Conservation (phyloP, 345 rosid genomes). For the Heritiera fomes region DNA sequence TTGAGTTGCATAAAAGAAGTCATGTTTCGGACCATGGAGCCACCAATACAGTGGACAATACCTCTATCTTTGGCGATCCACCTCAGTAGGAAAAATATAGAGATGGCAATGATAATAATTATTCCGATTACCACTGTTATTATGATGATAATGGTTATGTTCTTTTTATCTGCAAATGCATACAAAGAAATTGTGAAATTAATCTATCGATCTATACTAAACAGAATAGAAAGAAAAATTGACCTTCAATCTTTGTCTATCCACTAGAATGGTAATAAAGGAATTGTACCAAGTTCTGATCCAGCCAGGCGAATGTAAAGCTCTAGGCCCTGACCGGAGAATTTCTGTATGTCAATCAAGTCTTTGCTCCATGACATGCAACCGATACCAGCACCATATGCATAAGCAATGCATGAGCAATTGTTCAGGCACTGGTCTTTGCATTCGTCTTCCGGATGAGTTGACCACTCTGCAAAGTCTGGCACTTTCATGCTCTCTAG, state of each 20-base stretch:
- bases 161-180: slow-evolving; percentile 18
- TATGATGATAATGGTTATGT: neutral
- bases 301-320: slow-evolving; percentile 42
- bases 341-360: slow-evolving; percentile 43
- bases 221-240: neutral
- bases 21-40: neutral
- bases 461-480: slow-evolving; percentile 29
- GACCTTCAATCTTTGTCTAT: neutral
- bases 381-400: slow-evolving; percentile 39
- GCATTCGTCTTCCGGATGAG: slow-evolving; percentile 31
- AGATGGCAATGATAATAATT: slow-evolving; percentile 19
- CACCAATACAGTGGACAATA: neutral
- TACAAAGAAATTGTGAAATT: neutral
- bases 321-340: slow-evolving; percentile 36
- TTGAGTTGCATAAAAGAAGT: too few species aligned
- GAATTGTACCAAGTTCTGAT: slow-evolving; percentile 41
- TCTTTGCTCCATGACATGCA: slow-evolving; percentile 49
- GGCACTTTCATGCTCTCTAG: slow-evolving; percentile 37
- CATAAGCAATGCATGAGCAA: slow-evolving; percentile 57
- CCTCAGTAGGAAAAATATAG: slow-evolving; percentile 17
- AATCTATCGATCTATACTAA: neutral
- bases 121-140: slow-evolving; percentile 8
- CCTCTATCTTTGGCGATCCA: slow-evolving; percentile 26
- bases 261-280: neutral
- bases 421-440: slow-evolving; percentile 38